Base-by-base conservation (phyloP, 129 eudicot species). In the Artemisia annua region DNA sequence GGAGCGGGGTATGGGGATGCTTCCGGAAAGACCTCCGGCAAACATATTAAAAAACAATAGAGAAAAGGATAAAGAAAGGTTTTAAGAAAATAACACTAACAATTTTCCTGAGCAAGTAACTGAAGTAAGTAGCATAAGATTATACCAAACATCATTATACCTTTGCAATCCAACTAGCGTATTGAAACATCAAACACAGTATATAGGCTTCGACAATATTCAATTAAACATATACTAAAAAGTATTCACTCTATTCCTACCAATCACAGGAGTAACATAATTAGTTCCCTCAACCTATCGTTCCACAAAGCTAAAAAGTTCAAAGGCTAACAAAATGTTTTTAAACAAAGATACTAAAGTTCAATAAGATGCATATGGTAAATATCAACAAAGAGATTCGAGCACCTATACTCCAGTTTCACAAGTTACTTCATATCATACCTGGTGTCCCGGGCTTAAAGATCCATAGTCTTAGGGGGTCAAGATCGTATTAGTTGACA, bases 261-360 rank as follows among this genome's bases (percentile, higher is more conserved):
- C 70, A 16, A 20, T 52, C 17, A 14, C 69, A 3, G 35, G 56
- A 13, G 48, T 11, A 44, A 54, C 63, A 62, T 62, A 82, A 5
- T 77, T 24, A 48, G 17, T 30, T 63, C 55, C 39, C 48, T 49
- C 67, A 75, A 48, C 50, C 57, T 48, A 56, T 54, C 56, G 46
- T 51, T 39, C 46, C 46, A 39, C 59, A 18, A 20, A 58, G n/a
- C 69, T 76, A 67, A 26, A 59, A 32, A 76, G 54, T 58, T 61
- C 80, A 57, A 67, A 76, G 24, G 30, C 48, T 76, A 76, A 67
- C 62, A 68, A 76, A 57, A 75, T 67, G 28, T 44, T 56, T 59
- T 56, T 50, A 75, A 76, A 76, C 75, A 70, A 48, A 67, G 63
- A 76, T 74, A 56, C 18, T 16, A 62, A 66, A 66, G 49, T 50